A percentile compares a stretch with the other conserved stretches of the same genome.
These are phyloP conservation scores for Pythium vanterpoolii DNA, from an alignment of 352 stramenopile genomes.

Conservation along the genomic window DNA sequence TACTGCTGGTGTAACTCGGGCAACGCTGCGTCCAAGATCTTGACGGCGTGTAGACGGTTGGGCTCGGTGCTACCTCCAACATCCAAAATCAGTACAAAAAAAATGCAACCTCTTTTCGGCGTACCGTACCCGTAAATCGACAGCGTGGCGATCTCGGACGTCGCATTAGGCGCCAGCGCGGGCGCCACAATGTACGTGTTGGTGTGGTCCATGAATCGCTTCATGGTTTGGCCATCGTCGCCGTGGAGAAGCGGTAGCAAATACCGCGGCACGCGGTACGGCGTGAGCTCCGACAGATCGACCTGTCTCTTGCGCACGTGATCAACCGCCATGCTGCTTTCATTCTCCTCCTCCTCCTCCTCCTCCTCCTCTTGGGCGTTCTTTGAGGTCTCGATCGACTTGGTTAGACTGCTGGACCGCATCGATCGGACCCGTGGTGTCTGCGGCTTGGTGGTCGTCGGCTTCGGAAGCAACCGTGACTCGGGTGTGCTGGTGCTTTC, in stretches of 20 bases:
- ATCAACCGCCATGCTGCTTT: conserved; percentile 46
- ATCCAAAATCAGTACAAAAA: not conserved
- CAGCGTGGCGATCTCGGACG: conserved; percentile 40
- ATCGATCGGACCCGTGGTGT: not conserved
- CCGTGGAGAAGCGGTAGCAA: conserved; percentile 70
- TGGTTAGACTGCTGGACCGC: conserved; percentile 12
- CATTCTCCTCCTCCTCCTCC: conserved; percentile 24
- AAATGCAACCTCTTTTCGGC: not conserved
- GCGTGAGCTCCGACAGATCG: conserved; percentile 73
- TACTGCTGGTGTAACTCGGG: conserved; percentile 60
- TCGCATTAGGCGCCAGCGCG: conserved; percentile 21
- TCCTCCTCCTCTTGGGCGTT: conserved; percentile 1
- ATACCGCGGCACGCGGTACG: conserved; percentile 64
- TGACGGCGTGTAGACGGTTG: conserved; percentile 52
- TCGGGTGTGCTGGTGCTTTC: not conserved
- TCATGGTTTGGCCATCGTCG: conserved; percentile 63
- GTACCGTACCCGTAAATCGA: conserved; percentile 65
- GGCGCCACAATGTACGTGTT: conserved; percentile 75
- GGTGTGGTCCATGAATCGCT: conserved; percentile 76
- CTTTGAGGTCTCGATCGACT: not conserved
- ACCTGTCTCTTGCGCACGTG: conserved; percentile 56
- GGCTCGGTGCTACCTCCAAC: conserved; percentile 28
- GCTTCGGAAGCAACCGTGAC: not conserved
- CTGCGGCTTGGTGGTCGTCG: not conserved
- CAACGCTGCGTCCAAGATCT: conserved; percentile 55